Base-by-base conservation (phyloP, 129 eudicot species). In the Pulicaria dysenterica region DNA sequence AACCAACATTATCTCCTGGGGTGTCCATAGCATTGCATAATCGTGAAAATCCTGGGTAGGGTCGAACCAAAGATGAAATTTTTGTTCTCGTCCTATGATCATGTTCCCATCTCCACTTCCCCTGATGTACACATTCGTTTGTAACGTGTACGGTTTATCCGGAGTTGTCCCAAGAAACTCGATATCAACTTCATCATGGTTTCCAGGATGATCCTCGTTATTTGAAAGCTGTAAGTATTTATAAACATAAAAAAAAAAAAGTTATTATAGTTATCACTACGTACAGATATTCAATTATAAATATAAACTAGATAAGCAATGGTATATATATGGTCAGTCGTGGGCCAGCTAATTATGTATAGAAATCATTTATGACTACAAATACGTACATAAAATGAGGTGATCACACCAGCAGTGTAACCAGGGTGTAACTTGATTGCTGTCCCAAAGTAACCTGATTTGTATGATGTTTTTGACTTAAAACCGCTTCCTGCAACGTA, bases 341-440 rank as follows among this genome's bases (percentile, higher is more conserved):
- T n/a, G n/a, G n/a, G n/a, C n/a, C n/a, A n/a, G n/a, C n/a, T n/a
- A n/a, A n/a, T n/a, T n/a, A n/a, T n/a, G n/a, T n/a, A n/a, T n/a
- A n/a, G n/a, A n/a, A n/a, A n/a, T n/a, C n/a, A n/a, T n/a, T n/a
- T n/a, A 51, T 38, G 39, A 53, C 8, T 24, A 24, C 31, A 24
- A 24, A 48, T 59, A 75, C 86, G 69, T 54, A 92, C 96, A 42
- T 92, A 92, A 64, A 84, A 89, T 48, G 91, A 92, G 49, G 97
- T 92, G 56, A 89, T 87, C 7, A 87, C 87, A 72, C 97, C 97
- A 9, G 97, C 97, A 62, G 97, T 92, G 58, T 92, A 92, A 58
- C 97, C 96, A 5, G 94, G 83, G n/a, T 92, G 94, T 70, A 92
- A 91, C 86, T 92, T 92, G 40, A 92, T 41, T 3, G 84, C 69